Conservation (phyloP, 345 rosid species). For the Fremontodendron californicum region DNA sequence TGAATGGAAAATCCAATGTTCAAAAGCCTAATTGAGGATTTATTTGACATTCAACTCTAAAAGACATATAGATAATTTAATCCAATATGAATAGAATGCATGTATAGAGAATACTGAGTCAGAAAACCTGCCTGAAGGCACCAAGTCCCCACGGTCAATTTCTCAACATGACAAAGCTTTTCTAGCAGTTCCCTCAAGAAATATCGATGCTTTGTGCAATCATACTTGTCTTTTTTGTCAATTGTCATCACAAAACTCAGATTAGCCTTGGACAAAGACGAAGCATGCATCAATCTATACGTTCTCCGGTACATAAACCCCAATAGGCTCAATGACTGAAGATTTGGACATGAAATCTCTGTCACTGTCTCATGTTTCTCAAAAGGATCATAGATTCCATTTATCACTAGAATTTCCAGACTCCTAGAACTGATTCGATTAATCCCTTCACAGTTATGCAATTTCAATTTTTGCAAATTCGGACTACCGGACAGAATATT, state of each 20-base stretch:
- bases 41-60: background rate
- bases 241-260: slow-evolving; percentile 1
- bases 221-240: background rate
- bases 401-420: background rate
- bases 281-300: background rate
- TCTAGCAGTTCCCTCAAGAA: background rate
- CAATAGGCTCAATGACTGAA: background rate
- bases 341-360: background rate
- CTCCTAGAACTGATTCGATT: background rate
- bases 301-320: background rate
- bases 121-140: slow-evolving; percentile 6
- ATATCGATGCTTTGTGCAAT: background rate
- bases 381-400: background rate
- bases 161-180: background rate
- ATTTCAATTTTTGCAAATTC: background rate
- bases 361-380: background rate
- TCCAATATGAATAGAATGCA: background rate
- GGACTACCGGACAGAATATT: background rate
- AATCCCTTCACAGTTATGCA: background rate
- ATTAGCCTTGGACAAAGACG: background rate
- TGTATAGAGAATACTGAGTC: background rate
- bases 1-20: background rate
- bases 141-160: slow-evolving; percentile 1
- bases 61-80: background rate
- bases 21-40: background rate